These are phyloP conservation scores for Lathyrus aphaca DNA, from an alignment of 306 rosid species.

Conservation along the genomic window DNA sequence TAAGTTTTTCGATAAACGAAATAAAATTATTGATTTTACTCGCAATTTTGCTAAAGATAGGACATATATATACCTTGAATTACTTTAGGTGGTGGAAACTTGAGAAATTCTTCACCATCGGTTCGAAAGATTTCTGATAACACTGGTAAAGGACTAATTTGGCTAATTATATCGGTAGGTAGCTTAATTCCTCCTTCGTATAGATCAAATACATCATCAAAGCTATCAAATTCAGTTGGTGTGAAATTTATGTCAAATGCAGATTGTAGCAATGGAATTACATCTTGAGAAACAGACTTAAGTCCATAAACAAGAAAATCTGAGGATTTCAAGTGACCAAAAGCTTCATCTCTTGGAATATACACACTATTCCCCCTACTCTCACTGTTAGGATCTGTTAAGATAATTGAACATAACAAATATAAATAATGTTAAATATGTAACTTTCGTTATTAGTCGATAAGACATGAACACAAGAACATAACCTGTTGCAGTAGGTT, in stretches of 20 bases:
- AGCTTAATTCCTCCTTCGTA: conserved; percentile 65
- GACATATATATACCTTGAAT: conserved; percentile 51
- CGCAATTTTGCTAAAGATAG: neutral
- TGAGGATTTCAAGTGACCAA: conserved; percentile 61
- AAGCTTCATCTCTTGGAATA: conserved; percentile 73
- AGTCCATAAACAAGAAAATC: conserved; percentile 30
- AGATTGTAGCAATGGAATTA: conserved; percentile 44
- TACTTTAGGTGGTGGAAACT: conserved; percentile 65
- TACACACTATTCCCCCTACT: conserved; percentile 42
- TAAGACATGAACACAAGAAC: too few species aligned
- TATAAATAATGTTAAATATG: too few species aligned
- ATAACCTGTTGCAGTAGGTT: conserved; percentile 49
- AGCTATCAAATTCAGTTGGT: conserved; percentile 55
- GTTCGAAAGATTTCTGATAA: conserved; percentile 43
- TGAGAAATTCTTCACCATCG: conserved; percentile 58
- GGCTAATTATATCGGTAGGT: conserved; percentile 43
- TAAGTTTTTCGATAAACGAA: neutral
- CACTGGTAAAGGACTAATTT: conserved; percentile 49
- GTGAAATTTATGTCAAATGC: conserved; percentile 28
- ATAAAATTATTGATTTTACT: neutral
- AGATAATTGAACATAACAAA: too few species aligned
- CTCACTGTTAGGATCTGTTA: conserved; percentile 56
- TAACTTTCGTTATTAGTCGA: too few species aligned
- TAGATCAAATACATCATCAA: conserved; percentile 57
- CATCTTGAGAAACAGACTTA: conserved; percentile 50